Conservation (phyloP, 345 rosid species). For the Eucalyptus tenuipes region DNA sequence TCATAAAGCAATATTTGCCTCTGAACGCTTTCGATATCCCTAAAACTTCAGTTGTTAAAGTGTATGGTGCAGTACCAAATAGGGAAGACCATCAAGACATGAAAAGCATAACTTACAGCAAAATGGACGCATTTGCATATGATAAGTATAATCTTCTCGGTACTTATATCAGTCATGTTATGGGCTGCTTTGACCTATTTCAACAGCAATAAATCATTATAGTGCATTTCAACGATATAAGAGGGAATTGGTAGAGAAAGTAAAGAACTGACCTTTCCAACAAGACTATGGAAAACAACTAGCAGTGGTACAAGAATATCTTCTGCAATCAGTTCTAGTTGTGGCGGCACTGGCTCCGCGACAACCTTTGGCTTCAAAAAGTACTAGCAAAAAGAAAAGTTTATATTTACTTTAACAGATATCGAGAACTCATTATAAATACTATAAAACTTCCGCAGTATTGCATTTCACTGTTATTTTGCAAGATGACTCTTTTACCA, state of each 20-base stretch:
- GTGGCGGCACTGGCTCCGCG: constrained; percentile 73
- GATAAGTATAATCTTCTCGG: constrained; percentile 48
- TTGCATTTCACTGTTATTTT: neutral
- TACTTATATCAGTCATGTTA: constrained; percentile 22
- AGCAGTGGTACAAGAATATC: constrained; percentile 64
- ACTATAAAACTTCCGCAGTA: neutral
- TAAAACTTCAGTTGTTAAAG: neutral
- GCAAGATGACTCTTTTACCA: neutral
- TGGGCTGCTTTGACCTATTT: constrained; percentile 37
- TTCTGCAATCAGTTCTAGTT: constrained; percentile 52
- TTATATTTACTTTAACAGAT: neutral
- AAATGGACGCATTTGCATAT: constrained; percentile 69
- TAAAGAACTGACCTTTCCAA: constrained; percentile 45
- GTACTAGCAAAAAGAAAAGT: constrained; percentile 33
- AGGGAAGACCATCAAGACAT: neutral
- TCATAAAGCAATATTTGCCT: neutral
- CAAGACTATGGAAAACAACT: constrained; percentile 37
- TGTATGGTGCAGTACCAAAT: neutral
- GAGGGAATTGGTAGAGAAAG: neutral
- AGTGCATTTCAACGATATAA: neutral
- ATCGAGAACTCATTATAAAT: neutral
- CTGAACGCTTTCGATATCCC: neutral
- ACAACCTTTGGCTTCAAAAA: constrained; percentile 75
- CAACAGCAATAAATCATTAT: constrained; percentile 10
- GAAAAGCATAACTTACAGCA: constrained; percentile 39